Percentiles rank a stretch among this genome's conserved stretches.
Conservation (phyloP, 2,329 filamentous ascomycete genomes). For the Fusarium nematophilum region DNA sequence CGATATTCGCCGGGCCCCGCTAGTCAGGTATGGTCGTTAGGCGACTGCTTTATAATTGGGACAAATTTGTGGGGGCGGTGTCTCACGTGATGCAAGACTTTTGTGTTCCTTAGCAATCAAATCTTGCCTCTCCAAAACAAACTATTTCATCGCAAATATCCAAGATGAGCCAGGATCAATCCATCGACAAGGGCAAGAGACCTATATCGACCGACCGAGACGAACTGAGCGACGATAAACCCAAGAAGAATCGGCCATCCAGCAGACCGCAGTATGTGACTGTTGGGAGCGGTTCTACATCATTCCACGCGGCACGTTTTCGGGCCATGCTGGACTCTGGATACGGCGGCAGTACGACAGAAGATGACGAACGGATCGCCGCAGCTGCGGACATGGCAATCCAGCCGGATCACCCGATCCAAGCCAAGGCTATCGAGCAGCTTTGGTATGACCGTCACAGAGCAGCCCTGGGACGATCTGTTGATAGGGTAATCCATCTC, state of each 20-base stretch:
- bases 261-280: conserved; percentile 76
- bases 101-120: too few relatives aligned
- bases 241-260: too few relatives aligned
- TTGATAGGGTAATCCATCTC: conserved; percentile 86
- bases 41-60: too few relatives aligned
- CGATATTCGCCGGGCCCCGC: too few relatives aligned
- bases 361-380: conserved; percentile 66
- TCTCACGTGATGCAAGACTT: too few relatives aligned
- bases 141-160: too few relatives aligned
- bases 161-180: conserved; percentile 72
- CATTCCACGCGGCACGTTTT: conserved; percentile 82
- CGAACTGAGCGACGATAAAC: too few relatives aligned
- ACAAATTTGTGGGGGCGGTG: too few relatives aligned
- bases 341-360: conserved; percentile 83
- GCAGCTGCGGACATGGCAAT: conserved; percentile 59
- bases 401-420: conserved; percentile 63
- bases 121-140: too few relatives aligned
- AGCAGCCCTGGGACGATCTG: conserved; percentile 85
- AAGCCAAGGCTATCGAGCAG: conserved; percentile 90
- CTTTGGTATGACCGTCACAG: conserved; percentile 95
- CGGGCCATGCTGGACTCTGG: conserved; percentile 90
- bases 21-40: too few relatives aligned
- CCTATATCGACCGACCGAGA: conserved; percentile 42
- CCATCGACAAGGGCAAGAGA: conserved; percentile 64
- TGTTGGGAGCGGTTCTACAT: conserved; percentile 83